These are phyloP conservation scores for Yamadazyma sp. DNA, from an alignment of 1,139 yeast genomes.

Conservation along the genomic window DNA sequence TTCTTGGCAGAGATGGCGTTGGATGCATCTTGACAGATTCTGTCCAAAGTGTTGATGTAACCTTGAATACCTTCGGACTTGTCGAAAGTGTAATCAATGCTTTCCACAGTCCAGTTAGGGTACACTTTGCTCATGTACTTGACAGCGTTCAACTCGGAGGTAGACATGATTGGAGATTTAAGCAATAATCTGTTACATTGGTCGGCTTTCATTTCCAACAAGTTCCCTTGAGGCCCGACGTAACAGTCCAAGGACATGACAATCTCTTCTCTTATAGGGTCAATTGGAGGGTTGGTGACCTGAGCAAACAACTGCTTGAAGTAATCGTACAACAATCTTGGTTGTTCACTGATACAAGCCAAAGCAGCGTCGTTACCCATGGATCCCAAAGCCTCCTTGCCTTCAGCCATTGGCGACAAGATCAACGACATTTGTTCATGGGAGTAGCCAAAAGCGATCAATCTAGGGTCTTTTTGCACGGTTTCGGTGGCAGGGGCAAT, in stretches of 20 bases:
- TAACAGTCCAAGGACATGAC: conserved; percentile 98
- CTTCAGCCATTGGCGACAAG: conserved; percentile 94
- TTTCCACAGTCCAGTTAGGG: conserved; percentile 83
- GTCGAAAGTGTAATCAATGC: conserved; percentile 87
- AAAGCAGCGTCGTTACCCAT: conserved; percentile 99
- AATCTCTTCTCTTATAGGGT: conserved; percentile 93
- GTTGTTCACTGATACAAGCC: conserved; percentile 93
- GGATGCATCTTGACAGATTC: conserved; percentile 85
- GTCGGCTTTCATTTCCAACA: conserved; percentile 85
- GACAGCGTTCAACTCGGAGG: conserved; percentile 73
- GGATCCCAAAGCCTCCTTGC: conserved; percentile 93
- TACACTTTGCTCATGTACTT: conserved; percentile 68
- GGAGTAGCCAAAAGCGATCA: conserved; percentile 87
- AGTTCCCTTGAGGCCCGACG: conserved; percentile 96
- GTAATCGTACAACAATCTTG: conserved; percentile 86
- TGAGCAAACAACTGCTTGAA: conserved; percentile 97
- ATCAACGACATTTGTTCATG: conserved; percentile 84
- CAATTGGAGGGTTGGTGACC: conserved; percentile 98
- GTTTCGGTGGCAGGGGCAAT: conserved; percentile 24
- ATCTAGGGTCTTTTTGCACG: conserved; percentile 79
- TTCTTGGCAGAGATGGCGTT: conserved; percentile 76
- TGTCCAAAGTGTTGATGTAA: conserved; percentile 79
- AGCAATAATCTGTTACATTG: conserved; percentile 89
- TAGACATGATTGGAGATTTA: conserved; percentile 77
- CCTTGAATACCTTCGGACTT: conserved; percentile 83